Percentiles rank a stretch among this genome's conserved stretches.
phyloP scores from a whole-genome alignment of 225 moss, liverwort and hornwort species.

The Bryum argenteum region DNA sequence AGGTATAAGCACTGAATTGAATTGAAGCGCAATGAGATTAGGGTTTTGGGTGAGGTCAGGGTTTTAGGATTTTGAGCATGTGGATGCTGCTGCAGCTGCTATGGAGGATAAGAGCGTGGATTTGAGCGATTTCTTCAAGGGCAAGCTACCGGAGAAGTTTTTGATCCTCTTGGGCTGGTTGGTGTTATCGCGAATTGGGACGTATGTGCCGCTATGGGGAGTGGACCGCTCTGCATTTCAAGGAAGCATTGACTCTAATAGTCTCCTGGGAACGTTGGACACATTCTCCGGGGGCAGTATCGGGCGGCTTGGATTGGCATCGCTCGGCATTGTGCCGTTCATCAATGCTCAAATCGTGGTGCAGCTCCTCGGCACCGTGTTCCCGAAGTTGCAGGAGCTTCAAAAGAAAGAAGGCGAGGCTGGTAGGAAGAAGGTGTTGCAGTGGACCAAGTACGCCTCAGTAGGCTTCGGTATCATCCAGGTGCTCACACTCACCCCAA shows the following conservation, averaged over 20 bases:
- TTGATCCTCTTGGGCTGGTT: conserved; percentile 75
- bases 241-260: conserved; percentile 83
- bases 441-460: conserved; percentile 83
- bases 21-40: neutral
- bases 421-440: conserved; percentile 83
- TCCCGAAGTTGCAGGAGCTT: conserved; percentile 90
- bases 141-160: conserved; percentile 83
- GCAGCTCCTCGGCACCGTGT: conserved; percentile 88
- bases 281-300: conserved; percentile 96
- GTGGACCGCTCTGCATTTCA: conserved; percentile 90
- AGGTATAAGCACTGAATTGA: neutral
- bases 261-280: conserved; percentile 83
- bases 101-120: conserved; percentile 93
- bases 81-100: conserved; percentile 51
- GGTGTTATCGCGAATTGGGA: conserved; percentile 81
- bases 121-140: conserved; percentile 91
- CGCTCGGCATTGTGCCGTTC: conserved; percentile 93
- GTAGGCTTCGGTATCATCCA: conserved; percentile 80
- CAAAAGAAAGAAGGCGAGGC: conserved; percentile 95
- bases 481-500: conserved; percentile 30
- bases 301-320: conserved; percentile 80
- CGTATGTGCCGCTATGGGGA: conserved; percentile 90
- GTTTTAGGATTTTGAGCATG: neutral
- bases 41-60: neutral
- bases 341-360: conserved; percentile 96